phyloP scores from a whole-genome alignment of 192 early-diverging fungal genomes.

The Entrophospora sp. region DNA sequence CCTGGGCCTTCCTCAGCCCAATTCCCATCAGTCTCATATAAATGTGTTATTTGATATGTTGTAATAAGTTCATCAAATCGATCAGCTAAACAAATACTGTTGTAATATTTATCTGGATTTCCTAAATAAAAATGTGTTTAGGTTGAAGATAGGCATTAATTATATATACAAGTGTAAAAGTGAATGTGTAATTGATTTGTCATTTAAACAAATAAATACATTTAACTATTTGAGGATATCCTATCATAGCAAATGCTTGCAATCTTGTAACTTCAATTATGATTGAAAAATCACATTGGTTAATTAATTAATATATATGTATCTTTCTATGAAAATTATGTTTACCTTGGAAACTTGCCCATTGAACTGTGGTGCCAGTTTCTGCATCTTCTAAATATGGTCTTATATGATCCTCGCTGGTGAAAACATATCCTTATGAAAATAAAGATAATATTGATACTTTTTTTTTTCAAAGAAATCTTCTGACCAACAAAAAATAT shows the following conservation, averaged over 20 bases:
- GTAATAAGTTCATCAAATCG: conserved; percentile 36
- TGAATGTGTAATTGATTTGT: background rate
- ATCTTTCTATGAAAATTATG: background rate
- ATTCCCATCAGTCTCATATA: conserved; percentile 60
- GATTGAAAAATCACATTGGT: conserved; percentile 2
- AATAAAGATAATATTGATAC: no score
- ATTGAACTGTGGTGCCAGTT: conserved; percentile 42
- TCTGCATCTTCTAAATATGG: conserved; percentile 50
- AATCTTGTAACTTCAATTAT: conserved; percentile 38
- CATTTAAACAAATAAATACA: conserved; percentile 9
- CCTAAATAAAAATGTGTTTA: no score
- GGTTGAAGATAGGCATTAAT: background rate
- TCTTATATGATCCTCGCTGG: conserved; percentile 40
- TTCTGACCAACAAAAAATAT: conserved; percentile 32
- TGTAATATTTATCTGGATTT: conserved; percentile 41
- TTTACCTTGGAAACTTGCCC: conserved; percentile 56
- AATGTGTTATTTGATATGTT: conserved; percentile 63
- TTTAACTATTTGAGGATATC: conserved; percentile 51
- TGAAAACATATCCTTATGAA: conserved; percentile 61
- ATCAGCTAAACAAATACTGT: conserved; percentile 52
- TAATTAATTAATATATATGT: background rate
- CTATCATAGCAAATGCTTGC: conserved; percentile 50
- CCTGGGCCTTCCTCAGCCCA: conserved; percentile 67
- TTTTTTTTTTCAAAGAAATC: no score
- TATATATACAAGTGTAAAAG: background rate